phyloP scores from a whole-genome alignment of 2,329 filamentous ascomycete species.

The Aspergillus floridensis region DNA sequence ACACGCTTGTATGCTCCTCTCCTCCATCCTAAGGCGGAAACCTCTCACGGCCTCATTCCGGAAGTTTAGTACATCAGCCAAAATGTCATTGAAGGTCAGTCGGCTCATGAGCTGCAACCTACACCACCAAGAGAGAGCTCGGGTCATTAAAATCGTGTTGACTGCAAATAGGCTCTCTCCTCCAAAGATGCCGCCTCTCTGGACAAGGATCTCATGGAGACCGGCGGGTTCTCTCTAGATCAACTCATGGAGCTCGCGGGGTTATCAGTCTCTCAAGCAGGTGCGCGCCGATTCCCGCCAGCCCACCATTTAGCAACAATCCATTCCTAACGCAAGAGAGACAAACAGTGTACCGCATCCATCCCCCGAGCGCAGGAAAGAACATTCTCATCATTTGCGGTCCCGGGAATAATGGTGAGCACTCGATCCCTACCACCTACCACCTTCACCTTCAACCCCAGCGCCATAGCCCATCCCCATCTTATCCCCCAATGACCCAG shows the following conservation, averaged over 20 bases:
- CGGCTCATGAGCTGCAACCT: neutral
- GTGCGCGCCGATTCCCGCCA: slow-evolving; percentile 46
- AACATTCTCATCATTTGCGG: slow-evolving; percentile 87
- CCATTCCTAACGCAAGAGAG: neutral
- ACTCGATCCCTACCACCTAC: neutral
- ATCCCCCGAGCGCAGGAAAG: slow-evolving; percentile 69
- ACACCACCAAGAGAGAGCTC: neutral
- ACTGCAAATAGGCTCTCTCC: slow-evolving; percentile 65
- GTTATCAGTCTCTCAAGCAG: slow-evolving; percentile 85
- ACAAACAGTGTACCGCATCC: slow-evolving; percentile 73
- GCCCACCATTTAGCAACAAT: neutral
- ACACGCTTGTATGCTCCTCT: slow-evolving; percentile 30
- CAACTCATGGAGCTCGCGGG: slow-evolving; percentile 97
- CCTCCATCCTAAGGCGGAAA: slow-evolving; percentile 11
- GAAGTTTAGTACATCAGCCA: slow-evolving; percentile 31
- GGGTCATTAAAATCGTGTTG: no score
- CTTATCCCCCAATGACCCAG: neutral
- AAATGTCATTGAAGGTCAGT: slow-evolving; percentile 43
- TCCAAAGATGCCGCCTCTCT: slow-evolving; percentile 84
- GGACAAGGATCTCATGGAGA: slow-evolving; percentile 89
- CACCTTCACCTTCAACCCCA: no score
- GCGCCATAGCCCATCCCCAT: neutral
- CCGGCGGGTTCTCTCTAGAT: slow-evolving; percentile 84
- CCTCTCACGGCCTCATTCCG: slow-evolving; percentile 16
- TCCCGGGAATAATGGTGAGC: slow-evolving; percentile 64